Evolutionary conservation across 2,329 filamentous ascomycete species (phyloP), one percentile per base, ranked within the genome.

Genomic region (Tympanopsis confertula): DNA sequence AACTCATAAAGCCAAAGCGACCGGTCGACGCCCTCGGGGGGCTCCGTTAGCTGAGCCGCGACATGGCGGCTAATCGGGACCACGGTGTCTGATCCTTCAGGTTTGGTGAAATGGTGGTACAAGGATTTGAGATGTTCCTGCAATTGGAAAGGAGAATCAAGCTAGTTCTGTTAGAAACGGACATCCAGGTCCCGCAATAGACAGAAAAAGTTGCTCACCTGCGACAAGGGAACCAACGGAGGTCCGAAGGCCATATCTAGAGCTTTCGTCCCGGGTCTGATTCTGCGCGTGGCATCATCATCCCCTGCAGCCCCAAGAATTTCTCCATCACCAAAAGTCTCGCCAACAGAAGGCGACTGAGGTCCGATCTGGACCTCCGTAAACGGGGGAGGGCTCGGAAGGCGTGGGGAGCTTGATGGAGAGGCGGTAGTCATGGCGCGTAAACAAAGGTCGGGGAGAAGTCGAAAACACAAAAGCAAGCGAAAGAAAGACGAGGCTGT

Each of bases 1-100:
- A 98, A 82, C 62, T 98, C 91, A 63, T 96, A 98, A 35, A 96
- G 80, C 91, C 91, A 98, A 32, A 96, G 73, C 7, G 84, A 86
- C 46, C 80, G 78, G 54, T 95, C 87, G 46, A 91, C 80, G 41
- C 82, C 81, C 17, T 79, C 71, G 0, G 91, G 91, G 17, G 88
- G 82, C 33, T 79, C 78, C 26, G 87, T 81, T 28, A 98, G 77
- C 48, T 79, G 71, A 39, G 73, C 63, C 10, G 91, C 88, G 30
- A 84, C 81, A 20, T 79, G 70, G 51, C 82, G 81, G 40, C 74
- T 84, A 45, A 96, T 80, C 12, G 5, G 89, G 78, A 32, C 74
- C 63, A 22, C 78, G 80, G 46, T 74, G 74, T 44, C 71, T 67
- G 38, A 65, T 68, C 30, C 30, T 18, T 33, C 30, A 7, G 30